Percentiles rank a stretch among this genome's conserved stretches.
phyloP scores from a whole-genome alignment of 805 yeast species.

The Spathaspora passalidarum region DNA sequence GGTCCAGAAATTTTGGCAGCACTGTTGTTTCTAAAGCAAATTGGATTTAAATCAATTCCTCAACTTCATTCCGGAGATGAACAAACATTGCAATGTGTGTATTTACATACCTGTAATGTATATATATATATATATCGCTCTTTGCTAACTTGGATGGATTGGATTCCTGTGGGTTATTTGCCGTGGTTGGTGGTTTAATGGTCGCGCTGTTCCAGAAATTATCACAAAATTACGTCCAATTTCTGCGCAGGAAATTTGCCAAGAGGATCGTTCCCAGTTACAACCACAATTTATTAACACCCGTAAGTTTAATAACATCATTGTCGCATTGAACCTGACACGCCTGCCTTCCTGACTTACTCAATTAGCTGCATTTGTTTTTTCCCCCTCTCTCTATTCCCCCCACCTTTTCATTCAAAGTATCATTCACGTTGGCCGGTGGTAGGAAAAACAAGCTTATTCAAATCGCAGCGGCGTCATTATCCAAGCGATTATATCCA shows the following conservation, averaged over 20 bases:
- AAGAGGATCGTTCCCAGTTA: neutral
- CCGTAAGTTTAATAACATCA: neutral
- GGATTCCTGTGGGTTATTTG: too few relatives aligned
- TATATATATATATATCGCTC: too few relatives aligned
- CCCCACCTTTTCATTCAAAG: neutral
- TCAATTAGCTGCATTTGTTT: neutral
- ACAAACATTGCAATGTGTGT: too few relatives aligned
- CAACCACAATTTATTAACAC: neutral
- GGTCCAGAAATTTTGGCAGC: too few relatives aligned
- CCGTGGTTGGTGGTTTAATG: neutral
- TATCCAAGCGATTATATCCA: slow-evolving; percentile 9
- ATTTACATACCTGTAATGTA: too few relatives aligned
- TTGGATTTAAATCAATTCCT: too few relatives aligned
- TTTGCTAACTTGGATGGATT: too few relatives aligned
- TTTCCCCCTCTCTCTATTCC: neutral
- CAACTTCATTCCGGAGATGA: too few relatives aligned
- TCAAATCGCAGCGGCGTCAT: slow-evolving; percentile 18
- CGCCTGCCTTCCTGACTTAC: neutral
- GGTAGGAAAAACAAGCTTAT: slow-evolving; percentile 9
- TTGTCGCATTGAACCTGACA: slow-evolving; percentile 1
- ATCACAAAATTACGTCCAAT: neutral
- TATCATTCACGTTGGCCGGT: slow-evolving; percentile 17
- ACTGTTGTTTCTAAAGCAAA: too few relatives aligned
- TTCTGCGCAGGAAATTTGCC: neutral
- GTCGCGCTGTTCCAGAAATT: neutral